These are phyloP conservation scores for Hymenoscyphus albidus DNA, from an alignment of 2,329 filamentous ascomycete genomes.

Conservation along the genomic window DNA sequence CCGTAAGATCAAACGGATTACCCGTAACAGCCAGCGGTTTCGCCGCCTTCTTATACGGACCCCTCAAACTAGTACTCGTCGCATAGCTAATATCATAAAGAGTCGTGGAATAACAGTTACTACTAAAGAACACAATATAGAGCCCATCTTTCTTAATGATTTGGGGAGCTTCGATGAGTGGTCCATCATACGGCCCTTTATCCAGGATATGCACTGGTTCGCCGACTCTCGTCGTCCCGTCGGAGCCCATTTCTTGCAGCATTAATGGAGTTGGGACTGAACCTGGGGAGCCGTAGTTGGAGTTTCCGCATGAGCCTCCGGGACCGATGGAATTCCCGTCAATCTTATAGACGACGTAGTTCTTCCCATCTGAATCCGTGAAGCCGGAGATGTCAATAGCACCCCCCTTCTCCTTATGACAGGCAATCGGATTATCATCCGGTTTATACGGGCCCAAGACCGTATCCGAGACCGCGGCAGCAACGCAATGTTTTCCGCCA, in stretches of 20 bases:
- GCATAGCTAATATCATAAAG: neutral
- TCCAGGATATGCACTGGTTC: conserved; percentile 45
- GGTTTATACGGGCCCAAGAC: neutral
- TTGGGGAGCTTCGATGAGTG: conserved; percentile 59
- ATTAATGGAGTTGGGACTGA: neutral
- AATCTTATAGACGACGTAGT: conserved; percentile 52
- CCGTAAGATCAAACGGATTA: conserved; percentile 15
- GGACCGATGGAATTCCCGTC: neutral
- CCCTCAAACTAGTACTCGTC: conserved; percentile 37
- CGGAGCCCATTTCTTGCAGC: conserved; percentile 15
- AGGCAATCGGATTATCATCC: conserved; percentile 39
- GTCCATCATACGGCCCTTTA: conserved; percentile 44
- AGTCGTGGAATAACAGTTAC: neutral
- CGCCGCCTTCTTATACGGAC: conserved; percentile 16
- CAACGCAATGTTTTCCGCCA: neutral
- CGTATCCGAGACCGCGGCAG: neutral
- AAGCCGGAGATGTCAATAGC: conserved; percentile 62
- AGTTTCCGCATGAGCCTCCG: neutral
- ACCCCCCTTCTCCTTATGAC: conserved; percentile 50
- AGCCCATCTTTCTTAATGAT: conserved; percentile 45
- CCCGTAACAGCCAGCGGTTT: conserved; percentile 13
- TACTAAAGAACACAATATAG: conserved; percentile 39
- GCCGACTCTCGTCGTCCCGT: conserved; percentile 52
- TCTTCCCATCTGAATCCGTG: conserved; percentile 48
- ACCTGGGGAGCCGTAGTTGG: neutral